phyloP scores from a whole-genome alignment of 148 eudicot species.

The Arbutus unedo region DNA sequence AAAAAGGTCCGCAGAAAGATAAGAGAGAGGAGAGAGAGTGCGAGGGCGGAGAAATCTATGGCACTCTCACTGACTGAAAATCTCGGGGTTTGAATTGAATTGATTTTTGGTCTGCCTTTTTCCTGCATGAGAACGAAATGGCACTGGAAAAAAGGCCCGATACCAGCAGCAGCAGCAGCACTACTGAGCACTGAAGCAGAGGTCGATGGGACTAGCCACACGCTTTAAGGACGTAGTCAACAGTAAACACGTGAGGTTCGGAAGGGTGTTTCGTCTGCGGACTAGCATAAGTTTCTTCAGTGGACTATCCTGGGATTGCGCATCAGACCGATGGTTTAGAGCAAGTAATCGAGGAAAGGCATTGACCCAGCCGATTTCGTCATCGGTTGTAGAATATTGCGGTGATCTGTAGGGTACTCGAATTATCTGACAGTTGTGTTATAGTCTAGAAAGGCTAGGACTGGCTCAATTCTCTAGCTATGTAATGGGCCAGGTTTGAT shows the following conservation, averaged over 20 bases:
- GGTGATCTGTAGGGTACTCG: not conserved
- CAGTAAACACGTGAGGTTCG: slow-evolving; percentile 3
- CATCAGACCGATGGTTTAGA: not conserved
- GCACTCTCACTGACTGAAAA: too few relatives aligned
- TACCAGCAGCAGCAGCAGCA: not conserved
- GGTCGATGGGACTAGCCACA: slow-evolving; percentile 1
- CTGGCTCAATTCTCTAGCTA: not conserved
- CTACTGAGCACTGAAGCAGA: not conserved
- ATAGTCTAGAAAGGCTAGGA: not conserved
- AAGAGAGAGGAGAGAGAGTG: not conserved
- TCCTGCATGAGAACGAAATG: slow-evolving; percentile 2
- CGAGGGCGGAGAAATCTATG: slow-evolving; percentile 14
- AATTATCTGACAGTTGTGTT: not conserved
- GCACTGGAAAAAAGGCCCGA: not conserved
- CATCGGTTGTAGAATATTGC: not conserved
- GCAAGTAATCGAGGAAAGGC: not conserved
- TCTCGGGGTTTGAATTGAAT: not conserved
- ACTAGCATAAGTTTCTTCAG: not conserved
- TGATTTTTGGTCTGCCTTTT: not conserved
- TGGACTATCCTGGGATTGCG: not conserved
- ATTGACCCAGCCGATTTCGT: not conserved
- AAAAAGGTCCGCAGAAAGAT: not conserved
- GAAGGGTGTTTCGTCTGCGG: not conserved
- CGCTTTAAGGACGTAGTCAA: not conserved
- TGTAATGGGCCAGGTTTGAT: not conserved